Percentiles rank a stretch among this genome's conserved stretches.
phyloP scores from a whole-genome alignment of 163 green algal genomes.

The Smithsoniella earleae region DNA sequence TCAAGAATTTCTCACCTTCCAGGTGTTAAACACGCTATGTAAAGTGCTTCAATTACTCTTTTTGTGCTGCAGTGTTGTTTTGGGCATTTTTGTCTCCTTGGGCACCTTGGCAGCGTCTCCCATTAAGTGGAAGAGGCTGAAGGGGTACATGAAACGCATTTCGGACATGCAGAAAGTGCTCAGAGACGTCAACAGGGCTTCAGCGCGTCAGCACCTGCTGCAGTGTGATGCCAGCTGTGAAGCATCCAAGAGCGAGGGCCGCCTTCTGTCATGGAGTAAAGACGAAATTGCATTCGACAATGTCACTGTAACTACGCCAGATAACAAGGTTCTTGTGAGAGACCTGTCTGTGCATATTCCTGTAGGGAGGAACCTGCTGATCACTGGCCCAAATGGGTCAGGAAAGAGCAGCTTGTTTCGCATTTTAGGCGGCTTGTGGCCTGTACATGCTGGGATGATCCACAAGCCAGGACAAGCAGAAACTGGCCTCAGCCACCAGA shows the following conservation, averaged over 20 bases:
- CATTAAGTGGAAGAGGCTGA: slow-evolving; percentile 51
- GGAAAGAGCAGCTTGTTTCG: slow-evolving; percentile 74
- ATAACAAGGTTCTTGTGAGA: slow-evolving; percentile 49
- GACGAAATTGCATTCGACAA: slow-evolving; percentile 62
- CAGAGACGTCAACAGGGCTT: slow-evolving; percentile 35
- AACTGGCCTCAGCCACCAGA: slow-evolving; percentile 50
- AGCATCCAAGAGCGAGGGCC: background rate
- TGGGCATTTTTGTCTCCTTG: slow-evolving; percentile 38
- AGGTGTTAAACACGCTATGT: too few species aligned
- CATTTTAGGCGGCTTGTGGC: slow-evolving; percentile 72
- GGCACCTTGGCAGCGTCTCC: slow-evolving; percentile 50
- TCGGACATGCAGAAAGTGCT: slow-evolving; percentile 45
- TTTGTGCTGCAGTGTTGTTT: background rate
- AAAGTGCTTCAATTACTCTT: too few species aligned
- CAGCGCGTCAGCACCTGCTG: slow-evolving; percentile 32
- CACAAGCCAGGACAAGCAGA: slow-evolving; percentile 48
- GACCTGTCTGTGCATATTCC: slow-evolving; percentile 54
- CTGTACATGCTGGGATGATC: slow-evolving; percentile 50
- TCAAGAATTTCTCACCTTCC: too few species aligned
- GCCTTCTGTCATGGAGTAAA: slow-evolving; percentile 36
- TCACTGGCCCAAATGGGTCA: slow-evolving; percentile 66
- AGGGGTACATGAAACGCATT: slow-evolving; percentile 55
- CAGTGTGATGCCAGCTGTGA: background rate
- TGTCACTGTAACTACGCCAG: slow-evolving; percentile 59
- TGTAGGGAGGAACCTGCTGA: slow-evolving; percentile 58